Evolutionary conservation across 495 filamentous ascomycete species (phyloP).

Genomic region (Trichocladium uniseriatum): DNA sequence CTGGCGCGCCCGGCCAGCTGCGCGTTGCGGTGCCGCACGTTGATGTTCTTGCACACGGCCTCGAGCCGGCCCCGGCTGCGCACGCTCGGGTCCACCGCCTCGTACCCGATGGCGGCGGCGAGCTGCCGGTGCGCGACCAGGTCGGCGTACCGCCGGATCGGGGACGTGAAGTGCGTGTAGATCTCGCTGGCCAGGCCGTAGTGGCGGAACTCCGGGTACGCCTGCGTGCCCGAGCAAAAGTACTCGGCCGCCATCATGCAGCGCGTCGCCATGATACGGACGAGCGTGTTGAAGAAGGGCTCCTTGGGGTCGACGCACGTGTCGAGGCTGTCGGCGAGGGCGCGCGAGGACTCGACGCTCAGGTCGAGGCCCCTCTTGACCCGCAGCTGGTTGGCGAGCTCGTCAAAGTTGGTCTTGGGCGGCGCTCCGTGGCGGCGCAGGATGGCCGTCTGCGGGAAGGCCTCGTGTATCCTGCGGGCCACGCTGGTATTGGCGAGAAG

Average conservation of each 20-base stretch:
- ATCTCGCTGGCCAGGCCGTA: slow-evolving; percentile 94
- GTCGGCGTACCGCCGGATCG: slow-evolving; percentile 94
- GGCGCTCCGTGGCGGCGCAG: slow-evolving; percentile 86
- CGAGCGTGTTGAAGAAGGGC: slow-evolving; percentile 96
- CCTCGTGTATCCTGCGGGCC: slow-evolving; percentile 72
- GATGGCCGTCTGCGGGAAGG: slow-evolving; percentile 91
- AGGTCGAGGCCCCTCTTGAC: slow-evolving; percentile 74
- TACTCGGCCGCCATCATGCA: slow-evolving; percentile 99
- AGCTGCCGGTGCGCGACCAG: slow-evolving; percentile 89
- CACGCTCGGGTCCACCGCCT: slow-evolving; percentile 66
- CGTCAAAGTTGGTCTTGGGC: slow-evolving; percentile 92
- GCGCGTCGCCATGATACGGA: slow-evolving; percentile 92
- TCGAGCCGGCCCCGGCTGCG: slow-evolving; percentile 75
- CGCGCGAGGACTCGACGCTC: slow-evolving; percentile 73
- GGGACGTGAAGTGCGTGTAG: slow-evolving; percentile 97
- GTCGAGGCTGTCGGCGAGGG: slow-evolving; percentile 85
- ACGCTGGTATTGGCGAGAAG: slow-evolving; percentile 94
- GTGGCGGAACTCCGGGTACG: slow-evolving; percentile 88
- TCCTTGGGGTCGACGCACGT: slow-evolving; percentile 69
- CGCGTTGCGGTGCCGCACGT: slow-evolving; percentile 90
- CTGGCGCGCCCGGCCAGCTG: slow-evolving; percentile 88
- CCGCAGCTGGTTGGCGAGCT: slow-evolving; percentile 77
- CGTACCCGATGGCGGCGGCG: slow-evolving; percentile 88
- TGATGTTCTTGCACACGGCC: slow-evolving; percentile 94
- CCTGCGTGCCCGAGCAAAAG: slow-evolving; percentile 86